Evolutionary conservation across 805 yeast genomes (phyloP).

Genomic region (fission yeast (Schizosaccharomyces pombe)): DNA sequence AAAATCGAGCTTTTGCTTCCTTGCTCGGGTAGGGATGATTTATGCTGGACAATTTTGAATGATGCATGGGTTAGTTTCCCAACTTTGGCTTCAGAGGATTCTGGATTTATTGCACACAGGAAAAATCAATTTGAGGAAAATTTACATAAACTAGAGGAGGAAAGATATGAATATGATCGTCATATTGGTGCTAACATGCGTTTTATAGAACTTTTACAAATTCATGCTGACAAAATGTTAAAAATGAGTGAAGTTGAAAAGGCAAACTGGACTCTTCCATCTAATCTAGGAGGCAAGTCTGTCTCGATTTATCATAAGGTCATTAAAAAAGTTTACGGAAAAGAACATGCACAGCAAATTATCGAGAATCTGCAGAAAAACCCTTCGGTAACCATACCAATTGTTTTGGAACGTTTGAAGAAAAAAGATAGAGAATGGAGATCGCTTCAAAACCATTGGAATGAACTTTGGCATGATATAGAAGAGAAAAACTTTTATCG

Average conservation of each 20-base stretch:
- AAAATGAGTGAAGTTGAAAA: constrained; percentile 83
- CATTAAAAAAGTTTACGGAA: constrained; percentile 74
- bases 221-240: constrained; percentile 84
- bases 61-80: constrained; percentile 99
- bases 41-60: constrained; percentile 96
- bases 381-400: constrained; percentile 87
- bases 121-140: constrained; percentile 96
- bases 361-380: constrained; percentile 87
- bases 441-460: constrained; percentile 95
- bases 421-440: constrained; percentile 99
- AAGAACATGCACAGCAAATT: constrained; percentile 86
- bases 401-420: constrained; percentile 72
- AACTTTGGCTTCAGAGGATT: constrained; percentile 98
- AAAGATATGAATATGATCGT: constrained; percentile 88
- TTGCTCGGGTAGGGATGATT: constrained; percentile 91
- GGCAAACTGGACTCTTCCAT: constrained; percentile 62
- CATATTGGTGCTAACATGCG: constrained; percentile 86
- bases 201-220: constrained; percentile 85
- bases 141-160: constrained; percentile 84
- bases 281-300: constrained; percentile 82
- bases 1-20: constrained; percentile 91
- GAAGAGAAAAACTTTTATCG: constrained; percentile 87
- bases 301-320: constrained; percentile 82
- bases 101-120: constrained; percentile 93
- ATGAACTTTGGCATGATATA: constrained; percentile 94